phyloP scores from a whole-genome alignment of 306 rosid species.

The Arachis hypogaea region DNA sequence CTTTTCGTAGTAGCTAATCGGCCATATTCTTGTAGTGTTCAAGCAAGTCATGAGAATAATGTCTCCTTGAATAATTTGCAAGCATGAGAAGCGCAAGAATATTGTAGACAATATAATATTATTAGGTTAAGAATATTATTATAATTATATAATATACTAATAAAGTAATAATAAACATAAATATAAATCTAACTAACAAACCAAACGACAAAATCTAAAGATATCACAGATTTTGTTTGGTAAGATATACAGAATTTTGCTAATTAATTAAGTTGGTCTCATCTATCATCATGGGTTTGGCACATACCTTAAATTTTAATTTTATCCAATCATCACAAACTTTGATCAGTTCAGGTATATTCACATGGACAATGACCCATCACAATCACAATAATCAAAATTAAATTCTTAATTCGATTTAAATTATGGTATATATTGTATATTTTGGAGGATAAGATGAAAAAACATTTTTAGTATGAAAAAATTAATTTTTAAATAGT shows the following conservation, averaged over 20 bases:
- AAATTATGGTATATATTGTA: no score
- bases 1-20: no score
- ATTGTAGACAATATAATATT: neutral
- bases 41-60: neutral
- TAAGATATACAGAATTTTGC: neutral
- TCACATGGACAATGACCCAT: neutral
- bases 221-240: neutral
- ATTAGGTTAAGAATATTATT: no score
- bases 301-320: neutral
- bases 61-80: neutral
- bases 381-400: neutral
- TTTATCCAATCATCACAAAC: neutral
- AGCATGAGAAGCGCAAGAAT: neutral
- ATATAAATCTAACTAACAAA: neutral
- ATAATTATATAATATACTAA: no score
- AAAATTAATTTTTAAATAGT: no score
- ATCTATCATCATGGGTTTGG: neutral
- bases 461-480: neutral
- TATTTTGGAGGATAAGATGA: no score
- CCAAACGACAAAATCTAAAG: neutral
- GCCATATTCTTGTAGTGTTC: no score
- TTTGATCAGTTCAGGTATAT: neutral
- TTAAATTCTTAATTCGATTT: no score
- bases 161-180: no score
- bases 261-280: neutral